Conservation (phyloP, 805 yeast genomes). For the Novakomyces olei region DNA sequence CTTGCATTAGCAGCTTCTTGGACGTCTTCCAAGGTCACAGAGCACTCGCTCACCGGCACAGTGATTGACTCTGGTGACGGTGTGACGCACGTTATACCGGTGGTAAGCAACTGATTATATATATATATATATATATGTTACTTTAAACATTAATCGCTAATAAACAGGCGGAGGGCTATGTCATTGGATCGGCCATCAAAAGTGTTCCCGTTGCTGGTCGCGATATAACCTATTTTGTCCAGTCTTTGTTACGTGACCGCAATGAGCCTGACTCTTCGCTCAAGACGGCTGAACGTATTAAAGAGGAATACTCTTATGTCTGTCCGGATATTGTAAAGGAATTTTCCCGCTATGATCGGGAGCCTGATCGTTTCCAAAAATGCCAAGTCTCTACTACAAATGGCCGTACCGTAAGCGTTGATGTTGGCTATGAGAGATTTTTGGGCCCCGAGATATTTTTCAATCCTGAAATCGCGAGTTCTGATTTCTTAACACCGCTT, state of each 20-base stretch:
- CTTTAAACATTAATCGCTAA: no score
- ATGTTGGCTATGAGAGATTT: conserved; percentile 93
- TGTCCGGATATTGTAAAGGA: conserved; percentile 96
- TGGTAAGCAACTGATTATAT: conserved; percentile 21
- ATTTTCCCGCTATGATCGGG: conserved; percentile 81
- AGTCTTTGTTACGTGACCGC: conserved; percentile 81
- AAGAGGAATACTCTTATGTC: conserved; percentile 90
- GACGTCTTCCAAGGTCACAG: conserved; percentile 90
- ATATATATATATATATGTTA: background rate
- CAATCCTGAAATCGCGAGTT: conserved; percentile 89
- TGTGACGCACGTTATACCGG: conserved; percentile 97
- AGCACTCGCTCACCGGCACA: conserved; percentile 90
- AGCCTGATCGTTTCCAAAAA: conserved; percentile 83
- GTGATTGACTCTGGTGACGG: conserved; percentile 98
- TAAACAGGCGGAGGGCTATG: conserved; percentile 73
- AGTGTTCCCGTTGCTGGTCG: conserved; percentile 97
- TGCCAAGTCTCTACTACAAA: conserved; percentile 61
- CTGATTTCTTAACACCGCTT: conserved; percentile 85
- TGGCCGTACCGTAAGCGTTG: conserved; percentile 47
- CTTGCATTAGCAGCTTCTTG: conserved; percentile 96
- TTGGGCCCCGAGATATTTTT: conserved; percentile 98
- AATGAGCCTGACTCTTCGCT: conserved; percentile 87
- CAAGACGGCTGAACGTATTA: conserved; percentile 89
- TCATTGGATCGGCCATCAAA: conserved; percentile 90
- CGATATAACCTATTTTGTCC: conserved; percentile 86